These are phyloP conservation scores for Phytophthora pini DNA, from an alignment of 352 stramenopile genomes.

Conservation along the genomic window DNA sequence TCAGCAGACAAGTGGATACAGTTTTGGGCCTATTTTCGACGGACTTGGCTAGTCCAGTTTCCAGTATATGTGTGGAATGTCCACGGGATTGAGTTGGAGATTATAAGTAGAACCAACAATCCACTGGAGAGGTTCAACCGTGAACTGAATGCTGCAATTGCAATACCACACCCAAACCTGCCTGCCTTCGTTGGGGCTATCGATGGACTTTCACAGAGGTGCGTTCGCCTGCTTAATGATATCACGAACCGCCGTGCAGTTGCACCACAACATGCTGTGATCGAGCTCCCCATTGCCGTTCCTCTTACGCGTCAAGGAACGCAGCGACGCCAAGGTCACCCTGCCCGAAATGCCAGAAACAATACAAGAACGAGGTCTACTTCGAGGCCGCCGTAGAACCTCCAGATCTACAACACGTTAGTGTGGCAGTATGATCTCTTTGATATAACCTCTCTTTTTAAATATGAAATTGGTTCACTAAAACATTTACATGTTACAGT, in stretches of 20 bases:
- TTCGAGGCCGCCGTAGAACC: not conserved
- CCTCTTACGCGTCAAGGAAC: not conserved
- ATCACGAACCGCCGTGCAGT: not conserved
- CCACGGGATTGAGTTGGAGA: not conserved
- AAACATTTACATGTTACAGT: too few relatives aligned
- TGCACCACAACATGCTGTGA: not conserved
- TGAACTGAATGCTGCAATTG: slow-evolving; percentile 1
- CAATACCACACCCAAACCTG: not conserved
- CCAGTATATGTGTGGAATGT: not conserved
- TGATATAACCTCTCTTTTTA: too few relatives aligned
- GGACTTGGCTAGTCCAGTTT: not conserved
- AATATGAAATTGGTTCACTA: too few relatives aligned
- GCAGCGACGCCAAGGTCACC: not conserved
- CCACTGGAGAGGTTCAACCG: slow-evolving; percentile 5
- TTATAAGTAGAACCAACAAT: slow-evolving; percentile 2
- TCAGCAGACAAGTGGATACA: not conserved
- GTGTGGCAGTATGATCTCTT: too few relatives aligned
- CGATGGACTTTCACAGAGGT: not conserved
- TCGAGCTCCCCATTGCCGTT: not conserved
- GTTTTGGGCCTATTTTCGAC: slow-evolving; percentile 1
- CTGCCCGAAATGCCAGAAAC: not conserved
- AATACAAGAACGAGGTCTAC: not conserved
- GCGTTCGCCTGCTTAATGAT: not conserved
- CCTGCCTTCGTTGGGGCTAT: not conserved
- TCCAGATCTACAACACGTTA: not conserved